A percentile compares a stretch with the other conserved stretches of the same genome.
phyloP scores from a whole-genome alignment of 495 filamentous ascomycete species.

The Penicillium steckii region DNA sequence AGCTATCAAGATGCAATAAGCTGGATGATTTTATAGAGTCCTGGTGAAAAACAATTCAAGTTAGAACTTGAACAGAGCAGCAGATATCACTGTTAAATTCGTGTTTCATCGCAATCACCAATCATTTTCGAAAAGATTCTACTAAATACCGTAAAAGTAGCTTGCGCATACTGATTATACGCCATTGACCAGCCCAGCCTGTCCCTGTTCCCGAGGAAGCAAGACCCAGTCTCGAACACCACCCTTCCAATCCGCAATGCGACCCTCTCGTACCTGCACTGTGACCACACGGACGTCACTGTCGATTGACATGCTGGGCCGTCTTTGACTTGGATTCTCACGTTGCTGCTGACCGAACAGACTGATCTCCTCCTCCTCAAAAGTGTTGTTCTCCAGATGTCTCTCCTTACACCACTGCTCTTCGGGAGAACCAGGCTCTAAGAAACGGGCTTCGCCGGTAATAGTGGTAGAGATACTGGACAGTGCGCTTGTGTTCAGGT shows the following conservation, averaged over 20 bases:
- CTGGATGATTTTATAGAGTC: too few relatives aligned
- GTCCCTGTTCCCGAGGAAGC: conserved; percentile 32
- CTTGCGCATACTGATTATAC: conserved; percentile 6
- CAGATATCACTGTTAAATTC: too few relatives aligned
- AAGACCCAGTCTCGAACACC: conserved; percentile 71
- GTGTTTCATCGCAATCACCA: too few relatives aligned
- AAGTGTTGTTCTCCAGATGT: conserved; percentile 92
- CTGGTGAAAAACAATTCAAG: too few relatives aligned
- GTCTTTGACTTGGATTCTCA: conserved; percentile 20
- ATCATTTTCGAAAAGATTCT: too few relatives aligned
- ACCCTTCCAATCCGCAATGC: conserved; percentile 82
- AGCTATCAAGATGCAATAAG: too few relatives aligned
- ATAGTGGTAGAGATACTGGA: conserved; percentile 93
- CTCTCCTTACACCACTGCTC: conserved; percentile 75
- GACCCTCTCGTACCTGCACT: conserved; percentile 69
- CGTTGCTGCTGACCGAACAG: conserved; percentile 44
- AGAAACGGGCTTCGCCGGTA: conserved; percentile 74
- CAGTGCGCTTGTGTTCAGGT: conserved; percentile 84
- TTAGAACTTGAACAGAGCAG: too few relatives aligned
- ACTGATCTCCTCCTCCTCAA: conserved; percentile 51
- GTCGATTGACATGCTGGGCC: conserved; percentile 60
- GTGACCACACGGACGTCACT: conserved; percentile 71
- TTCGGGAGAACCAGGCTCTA: conserved; percentile 70
- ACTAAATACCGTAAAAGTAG: too few relatives aligned
- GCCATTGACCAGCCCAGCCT: conserved; percentile 39